phyloP scores from a whole-genome alignment of 805 yeast genomes.

The Metschnikowia henanensis region DNA sequence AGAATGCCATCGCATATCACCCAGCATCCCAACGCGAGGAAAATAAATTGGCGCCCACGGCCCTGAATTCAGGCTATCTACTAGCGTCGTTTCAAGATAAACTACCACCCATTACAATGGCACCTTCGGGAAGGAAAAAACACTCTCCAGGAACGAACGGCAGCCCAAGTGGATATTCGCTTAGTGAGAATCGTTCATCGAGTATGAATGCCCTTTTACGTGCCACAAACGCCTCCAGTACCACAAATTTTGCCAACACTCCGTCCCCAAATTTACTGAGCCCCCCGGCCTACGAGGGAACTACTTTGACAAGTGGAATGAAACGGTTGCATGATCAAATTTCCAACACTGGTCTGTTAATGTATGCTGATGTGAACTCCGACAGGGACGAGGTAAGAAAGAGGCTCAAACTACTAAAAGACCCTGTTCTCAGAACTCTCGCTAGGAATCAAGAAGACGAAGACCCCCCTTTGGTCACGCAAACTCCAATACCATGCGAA shows the following conservation, averaged over 20 bases:
- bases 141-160: neutral
- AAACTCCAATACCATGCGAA: neutral
- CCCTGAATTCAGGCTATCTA: neutral
- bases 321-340: neutral
- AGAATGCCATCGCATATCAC: neutral
- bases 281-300: neutral
- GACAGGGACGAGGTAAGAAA: constrained; percentile 1
- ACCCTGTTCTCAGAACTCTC: neutral
- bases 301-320: neutral
- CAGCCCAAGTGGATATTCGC: neutral
- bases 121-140: constrained; percentile 6
- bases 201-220: constrained; percentile 17
- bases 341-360: neutral
- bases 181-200: constrained; percentile 5
- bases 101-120: constrained; percentile 12
- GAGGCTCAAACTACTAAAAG: neutral
- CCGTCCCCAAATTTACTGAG: neutral
- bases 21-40: neutral
- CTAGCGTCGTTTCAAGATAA: constrained; percentile 11
- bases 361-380: neutral
- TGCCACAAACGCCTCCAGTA: constrained; percentile 12
- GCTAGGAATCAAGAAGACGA: too few relatives aligned
- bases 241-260: neutral
- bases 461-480: neutral
- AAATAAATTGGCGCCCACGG: neutral